phyloP scores from a whole-genome alignment of 192 early-diverging fungal genomes.

The Coemansia sp. region DNA sequence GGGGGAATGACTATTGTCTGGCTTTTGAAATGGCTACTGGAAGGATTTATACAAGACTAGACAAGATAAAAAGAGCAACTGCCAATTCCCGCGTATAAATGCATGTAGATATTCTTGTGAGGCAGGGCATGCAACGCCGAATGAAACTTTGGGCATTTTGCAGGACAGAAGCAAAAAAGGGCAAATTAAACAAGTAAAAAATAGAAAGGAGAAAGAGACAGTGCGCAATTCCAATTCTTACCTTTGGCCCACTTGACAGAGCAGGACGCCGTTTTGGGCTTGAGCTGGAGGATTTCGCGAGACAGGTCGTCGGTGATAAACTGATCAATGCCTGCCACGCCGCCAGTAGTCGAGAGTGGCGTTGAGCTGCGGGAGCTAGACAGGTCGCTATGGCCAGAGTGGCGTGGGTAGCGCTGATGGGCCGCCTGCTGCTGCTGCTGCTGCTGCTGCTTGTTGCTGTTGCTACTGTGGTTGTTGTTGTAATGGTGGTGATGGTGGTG shows the following conservation, averaged over 20 bases:
- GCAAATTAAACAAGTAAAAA: neutral
- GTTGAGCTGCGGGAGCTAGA: slow-evolving; percentile 1
- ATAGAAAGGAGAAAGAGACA: too few relatives aligned
- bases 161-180: neutral
- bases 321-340: neutral
- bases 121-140: neutral
- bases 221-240: slow-evolving; percentile 8
- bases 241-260: slow-evolving; percentile 49
- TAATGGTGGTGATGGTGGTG: neutral
- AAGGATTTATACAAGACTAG: neutral
- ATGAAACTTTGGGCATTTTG: neutral
- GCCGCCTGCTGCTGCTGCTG: too few relatives aligned
- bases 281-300: slow-evolving; percentile 30
- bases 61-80: neutral
- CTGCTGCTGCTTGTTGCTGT: too few relatives aligned
- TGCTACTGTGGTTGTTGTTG: neutral
- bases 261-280: slow-evolving; percentile 22
- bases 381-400: neutral
- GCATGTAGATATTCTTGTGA: neutral
- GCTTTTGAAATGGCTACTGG: neutral
- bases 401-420: neutral
- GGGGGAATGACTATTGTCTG: slow-evolving; percentile 6
- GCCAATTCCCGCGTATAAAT: neutral
- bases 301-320: slow-evolving; percentile 24
- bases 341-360: neutral